Percentiles rank a stretch among this genome's conserved stretches.
These are phyloP conservation scores for Emmonsiellopsis sp. DNA, from an alignment of 2,329 filamentous ascomycete species.

Conservation along the genomic window DNA sequence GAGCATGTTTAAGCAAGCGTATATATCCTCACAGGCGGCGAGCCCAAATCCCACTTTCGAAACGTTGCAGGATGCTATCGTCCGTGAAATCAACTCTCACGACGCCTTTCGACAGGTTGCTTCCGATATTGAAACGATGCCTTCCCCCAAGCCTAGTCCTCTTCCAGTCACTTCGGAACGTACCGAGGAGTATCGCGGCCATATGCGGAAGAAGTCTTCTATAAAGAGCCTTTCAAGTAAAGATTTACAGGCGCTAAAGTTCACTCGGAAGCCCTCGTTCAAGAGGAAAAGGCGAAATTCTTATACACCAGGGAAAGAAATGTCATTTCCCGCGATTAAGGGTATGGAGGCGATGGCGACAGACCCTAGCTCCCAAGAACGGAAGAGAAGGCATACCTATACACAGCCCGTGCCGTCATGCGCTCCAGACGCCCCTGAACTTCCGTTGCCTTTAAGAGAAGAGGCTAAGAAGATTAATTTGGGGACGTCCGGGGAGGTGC, in stretches of 20 bases:
- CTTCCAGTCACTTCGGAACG: background rate
- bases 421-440: background rate
- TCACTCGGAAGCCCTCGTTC: slow-evolving; percentile 24
- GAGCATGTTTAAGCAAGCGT: slow-evolving; percentile 33
- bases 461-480: background rate
- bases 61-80: slow-evolving; percentile 34
- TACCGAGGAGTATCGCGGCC: slow-evolving; percentile 5
- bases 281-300: slow-evolving; percentile 20
- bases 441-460: background rate
- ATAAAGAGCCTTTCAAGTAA: slow-evolving; percentile 21
- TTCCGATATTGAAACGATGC: slow-evolving; percentile 3
- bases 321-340: slow-evolving; percentile 14
- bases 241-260: slow-evolving; percentile 23
- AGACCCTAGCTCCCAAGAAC: slow-evolving; percentile 15
- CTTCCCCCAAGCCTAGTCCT: slow-evolving; percentile 1
- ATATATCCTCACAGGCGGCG: slow-evolving; percentile 19
- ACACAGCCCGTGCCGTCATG: slow-evolving; percentile 19
- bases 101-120: slow-evolving; percentile 28
- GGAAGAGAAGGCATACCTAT: slow-evolving; percentile 31
- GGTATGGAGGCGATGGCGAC: slow-evolving; percentile 6
- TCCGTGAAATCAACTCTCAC: slow-evolving; percentile 37
- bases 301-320: slow-evolving; percentile 12
- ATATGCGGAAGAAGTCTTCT: slow-evolving; percentile 9
- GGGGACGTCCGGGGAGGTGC: background rate
- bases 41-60: slow-evolving; percentile 31